Base-by-base conservation (phyloP, 2,329 filamentous ascomycete genomes). In the Fusarium stilboides region DNA sequence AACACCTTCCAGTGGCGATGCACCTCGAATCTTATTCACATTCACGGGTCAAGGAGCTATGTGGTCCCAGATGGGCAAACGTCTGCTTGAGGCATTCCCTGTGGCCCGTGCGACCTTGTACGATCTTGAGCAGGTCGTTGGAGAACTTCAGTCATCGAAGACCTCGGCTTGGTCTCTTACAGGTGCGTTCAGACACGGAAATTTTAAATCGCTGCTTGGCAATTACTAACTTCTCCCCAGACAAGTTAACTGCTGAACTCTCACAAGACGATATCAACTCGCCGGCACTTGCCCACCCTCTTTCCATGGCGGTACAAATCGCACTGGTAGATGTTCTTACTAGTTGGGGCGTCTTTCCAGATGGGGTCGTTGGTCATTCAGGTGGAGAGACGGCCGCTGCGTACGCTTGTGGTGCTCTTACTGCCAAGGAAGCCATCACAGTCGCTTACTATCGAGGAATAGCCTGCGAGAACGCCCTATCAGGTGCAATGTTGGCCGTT, bases 331-430 rank as follows among this genome's bases (percentile, higher is more conserved):
- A 72, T 31, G 59, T 72, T 19, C 63, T 72, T 20, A 52, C 69
- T 4, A 72, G 69, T 10, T 72, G 69, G 69, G 69, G 63, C 0
- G 51, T 68, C 17, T 50, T 70, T 12, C 63, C 69, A 42, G 67
- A 71, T 31, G 69, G 56, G 2, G 69, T 72, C 2, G 69, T 72
- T n/a, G 69, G 69, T 5, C 69, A 72, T 22, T 72, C 69, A 1
- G 69, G 69, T 34, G 69, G 69, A 58, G 69, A 72, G 15, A 72
- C 69, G 6, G 69, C 69, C 14, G 69, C 69, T n/a, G 69, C 69
- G 3, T 72, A 72, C 45, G 67, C 69, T 2, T 72, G 69, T 3
- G 69, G 69, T 57, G 56, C 69, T 26, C 69, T 72, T 33, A 72
- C 69, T 8, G 69, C 69, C 19, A 69, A 22, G 15, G 69, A 72